Conservation (phyloP, 140 eudicot genomes). For the Ambrosia hybrid region DNA sequence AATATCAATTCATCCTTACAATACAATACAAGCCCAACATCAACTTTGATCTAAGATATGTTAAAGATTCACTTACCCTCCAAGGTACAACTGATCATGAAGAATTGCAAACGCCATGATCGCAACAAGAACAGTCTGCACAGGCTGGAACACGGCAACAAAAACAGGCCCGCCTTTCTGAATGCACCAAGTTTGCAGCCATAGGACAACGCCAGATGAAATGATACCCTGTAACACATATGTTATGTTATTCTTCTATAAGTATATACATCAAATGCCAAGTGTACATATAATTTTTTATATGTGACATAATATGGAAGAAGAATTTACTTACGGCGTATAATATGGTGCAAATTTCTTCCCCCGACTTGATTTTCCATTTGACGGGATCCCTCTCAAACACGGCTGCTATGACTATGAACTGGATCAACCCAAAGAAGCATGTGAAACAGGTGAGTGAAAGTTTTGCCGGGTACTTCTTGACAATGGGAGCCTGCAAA, state of each 20-base stretch:
- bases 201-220: slow-evolving; percentile 70
- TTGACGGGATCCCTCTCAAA: slow-evolving; percentile 54
- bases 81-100: slow-evolving; percentile 73
- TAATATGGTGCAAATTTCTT: slow-evolving; percentile 65
- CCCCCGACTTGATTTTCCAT: slow-evolving; percentile 69
- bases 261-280: no score
- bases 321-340: slow-evolving; percentile 54
- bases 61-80: slow-evolving; percentile 55
- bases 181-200: slow-evolving; percentile 89
- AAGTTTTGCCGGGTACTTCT: slow-evolving; percentile 86
- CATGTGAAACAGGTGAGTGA: slow-evolving; percentile 83
- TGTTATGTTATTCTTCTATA: no score
- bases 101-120: slow-evolving; percentile 68
- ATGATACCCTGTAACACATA: slow-evolving; percentile 51
- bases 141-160: slow-evolving; percentile 87
- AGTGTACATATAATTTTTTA: not conserved
- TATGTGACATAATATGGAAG: not conserved
- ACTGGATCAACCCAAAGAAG: slow-evolving; percentile 81
- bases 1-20: no score
- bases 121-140: slow-evolving; percentile 84
- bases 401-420: slow-evolving; percentile 65
- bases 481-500: slow-evolving; percentile 81
- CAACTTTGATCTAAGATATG: not conserved
- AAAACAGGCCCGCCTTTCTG: slow-evolving; percentile 87
- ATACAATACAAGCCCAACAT: no score